Conservation (phyloP, 192 early-diverging fungal species). For the Diversispora epigaea region DNA sequence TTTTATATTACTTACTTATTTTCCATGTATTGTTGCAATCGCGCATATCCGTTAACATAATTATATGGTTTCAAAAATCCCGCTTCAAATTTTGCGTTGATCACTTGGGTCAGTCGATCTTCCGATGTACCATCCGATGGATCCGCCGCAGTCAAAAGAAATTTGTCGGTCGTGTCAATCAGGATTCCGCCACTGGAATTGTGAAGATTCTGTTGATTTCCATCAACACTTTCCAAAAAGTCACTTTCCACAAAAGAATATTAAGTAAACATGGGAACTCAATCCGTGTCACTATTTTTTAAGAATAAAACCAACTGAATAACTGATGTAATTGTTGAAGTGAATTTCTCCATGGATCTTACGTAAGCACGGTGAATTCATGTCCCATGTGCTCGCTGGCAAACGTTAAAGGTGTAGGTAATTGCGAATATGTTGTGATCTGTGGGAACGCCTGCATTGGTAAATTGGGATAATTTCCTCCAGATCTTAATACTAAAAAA, state of each 20-base stretch:
- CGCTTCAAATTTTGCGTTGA: slow-evolving; percentile 94
- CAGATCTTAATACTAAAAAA: slow-evolving; percentile 2
- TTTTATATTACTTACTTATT: slow-evolving; percentile 51
- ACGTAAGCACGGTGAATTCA: slow-evolving; percentile 75
- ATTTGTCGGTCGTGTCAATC: slow-evolving; percentile 75
- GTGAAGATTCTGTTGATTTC: slow-evolving; percentile 37
- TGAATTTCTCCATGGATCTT: background rate
- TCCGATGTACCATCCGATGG: slow-evolving; percentile 82
- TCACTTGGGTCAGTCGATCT: slow-evolving; percentile 87
- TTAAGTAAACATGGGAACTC: background rate
- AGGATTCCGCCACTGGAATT: slow-evolving; percentile 34
- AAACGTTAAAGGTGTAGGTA: slow-evolving; percentile 66
- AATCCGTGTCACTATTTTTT: background rate
- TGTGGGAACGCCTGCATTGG: slow-evolving; percentile 4
- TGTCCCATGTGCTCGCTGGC: slow-evolving; percentile 76
- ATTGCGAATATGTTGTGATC: slow-evolving; percentile 9
- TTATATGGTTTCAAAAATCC: slow-evolving; percentile 97
- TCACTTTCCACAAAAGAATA: slow-evolving; percentile 42
- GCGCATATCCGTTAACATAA: slow-evolving; percentile 87
- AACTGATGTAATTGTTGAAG: background rate
- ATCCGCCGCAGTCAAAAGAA: slow-evolving; percentile 90
- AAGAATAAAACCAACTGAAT: slow-evolving; percentile 6
- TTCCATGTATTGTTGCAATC: slow-evolving; percentile 91
- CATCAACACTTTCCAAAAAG: slow-evolving; percentile 56
- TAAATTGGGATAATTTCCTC: slow-evolving; percentile 5